Conservation (phyloP, 192 early-diverging fungal genomes). For the Rhizoclosmatium sp. region DNA sequence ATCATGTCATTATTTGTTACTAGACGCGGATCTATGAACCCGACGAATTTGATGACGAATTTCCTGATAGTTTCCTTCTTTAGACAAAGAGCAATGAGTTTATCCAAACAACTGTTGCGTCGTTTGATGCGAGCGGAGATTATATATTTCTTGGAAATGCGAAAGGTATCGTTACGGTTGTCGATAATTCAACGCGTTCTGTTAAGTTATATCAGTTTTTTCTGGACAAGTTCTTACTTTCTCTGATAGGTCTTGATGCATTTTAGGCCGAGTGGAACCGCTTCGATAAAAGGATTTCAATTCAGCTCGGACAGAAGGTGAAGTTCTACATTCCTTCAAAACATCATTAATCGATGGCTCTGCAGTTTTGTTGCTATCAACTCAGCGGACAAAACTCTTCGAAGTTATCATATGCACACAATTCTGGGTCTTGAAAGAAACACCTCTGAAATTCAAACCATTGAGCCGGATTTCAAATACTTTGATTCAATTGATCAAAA, state of each 20-base stretch:
- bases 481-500: conserved; percentile 89
- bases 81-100: conserved; percentile 18
- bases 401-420: conserved; percentile 19
- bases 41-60: too few species aligned
- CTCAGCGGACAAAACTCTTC: conserved; percentile 47
- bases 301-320: conserved; percentile 75
- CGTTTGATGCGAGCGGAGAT: conserved; percentile 49
- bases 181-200: conserved; percentile 59
- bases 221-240: too few species aligned
- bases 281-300: conserved; percentile 67
- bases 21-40: too few species aligned
- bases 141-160: conserved; percentile 71
- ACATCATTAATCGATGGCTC: background rate
- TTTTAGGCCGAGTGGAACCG: conserved; percentile 37
- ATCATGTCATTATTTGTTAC: too few species aligned
- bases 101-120: conserved; percentile 19
- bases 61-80: background rate
- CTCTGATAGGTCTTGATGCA: background rate
- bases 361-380: conserved; percentile 79
- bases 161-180: conserved; percentile 70
- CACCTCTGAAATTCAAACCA: background rate
- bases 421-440: background rate
- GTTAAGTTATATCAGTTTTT: conserved; percentile 49
- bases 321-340: background rate
- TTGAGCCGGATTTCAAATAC: conserved; percentile 72